These are phyloP conservation scores for Fusarium keratoplasticum DNA, from an alignment of 2,329 filamentous ascomycete species.

Conservation along the genomic window DNA sequence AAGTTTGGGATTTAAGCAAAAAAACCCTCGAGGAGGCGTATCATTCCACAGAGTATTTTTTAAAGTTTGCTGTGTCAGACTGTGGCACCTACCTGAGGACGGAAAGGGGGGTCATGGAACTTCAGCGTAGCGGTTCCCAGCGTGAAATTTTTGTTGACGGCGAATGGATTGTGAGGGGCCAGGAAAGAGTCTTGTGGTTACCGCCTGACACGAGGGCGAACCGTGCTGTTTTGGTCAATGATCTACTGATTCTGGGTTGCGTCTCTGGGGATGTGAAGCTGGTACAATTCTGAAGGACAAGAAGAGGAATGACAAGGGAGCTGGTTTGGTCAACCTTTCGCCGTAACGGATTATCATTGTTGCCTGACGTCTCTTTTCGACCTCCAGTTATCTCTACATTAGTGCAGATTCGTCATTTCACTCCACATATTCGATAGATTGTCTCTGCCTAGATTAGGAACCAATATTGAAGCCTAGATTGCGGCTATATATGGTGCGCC, in stretches of 20 bases:
- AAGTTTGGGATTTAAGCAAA: too few relatives aligned
- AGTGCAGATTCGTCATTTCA: too few relatives aligned
- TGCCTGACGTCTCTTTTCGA: too few relatives aligned
- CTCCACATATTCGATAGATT: too few relatives aligned
- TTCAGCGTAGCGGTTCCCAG: background rate
- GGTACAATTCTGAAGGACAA: background rate
- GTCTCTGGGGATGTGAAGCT: background rate
- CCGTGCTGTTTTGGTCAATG: background rate
- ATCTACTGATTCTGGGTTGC: background rate
- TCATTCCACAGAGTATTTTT: too few relatives aligned
- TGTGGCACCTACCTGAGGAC: background rate
- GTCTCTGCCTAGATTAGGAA: background rate
- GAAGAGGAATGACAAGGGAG: background rate
- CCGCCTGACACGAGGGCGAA: background rate
- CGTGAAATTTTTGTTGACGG: background rate
- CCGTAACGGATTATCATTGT: too few relatives aligned
- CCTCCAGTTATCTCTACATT: too few relatives aligned
- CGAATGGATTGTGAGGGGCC: background rate
- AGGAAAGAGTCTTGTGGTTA: background rate
- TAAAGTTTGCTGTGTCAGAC: background rate
- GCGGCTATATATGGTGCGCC: background rate
- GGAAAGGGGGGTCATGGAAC: background rate
- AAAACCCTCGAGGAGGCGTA: too few relatives aligned
- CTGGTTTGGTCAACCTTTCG: background rate
- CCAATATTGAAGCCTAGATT: background rate